phyloP scores from a whole-genome alignment of 2,329 filamentous ascomycete species.

The Rhynchosporium graminicola region DNA sequence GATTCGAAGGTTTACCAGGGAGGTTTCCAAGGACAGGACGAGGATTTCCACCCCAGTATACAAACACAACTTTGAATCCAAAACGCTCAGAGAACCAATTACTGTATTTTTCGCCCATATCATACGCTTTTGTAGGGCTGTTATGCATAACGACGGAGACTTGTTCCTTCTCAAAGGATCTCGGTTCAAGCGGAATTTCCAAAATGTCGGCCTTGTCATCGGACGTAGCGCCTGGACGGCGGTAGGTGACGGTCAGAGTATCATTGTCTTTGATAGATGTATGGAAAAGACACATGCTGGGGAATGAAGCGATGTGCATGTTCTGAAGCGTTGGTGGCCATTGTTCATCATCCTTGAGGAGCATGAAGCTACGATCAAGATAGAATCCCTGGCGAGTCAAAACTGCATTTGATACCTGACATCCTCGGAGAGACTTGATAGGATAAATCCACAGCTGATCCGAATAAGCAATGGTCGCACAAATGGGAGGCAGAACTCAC shows the following conservation, averaged over 20 bases:
- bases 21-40: constrained; percentile 59
- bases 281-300: constrained; percentile 64
- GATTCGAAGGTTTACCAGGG: constrained; percentile 27
- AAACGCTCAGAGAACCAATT: constrained; percentile 69
- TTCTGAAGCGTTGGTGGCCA: constrained; percentile 48
- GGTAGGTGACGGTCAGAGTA: constrained; percentile 47
- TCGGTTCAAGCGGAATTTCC: constrained; percentile 58
- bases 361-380: constrained; percentile 71
- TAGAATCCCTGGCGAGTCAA: constrained; percentile 63
- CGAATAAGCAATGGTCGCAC: constrained; percentile 3
- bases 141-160: constrained; percentile 60
- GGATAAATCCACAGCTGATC: constrained; percentile 69
- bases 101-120: constrained; percentile 62
- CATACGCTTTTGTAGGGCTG: constrained; percentile 59
- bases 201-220: constrained; percentile 41
- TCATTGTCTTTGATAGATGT: constrained; percentile 51
- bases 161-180: constrained; percentile 43
- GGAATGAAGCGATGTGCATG: constrained; percentile 59
- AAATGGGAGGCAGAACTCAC: constrained; percentile 17
- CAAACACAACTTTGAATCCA: constrained; percentile 60
- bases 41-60: constrained; percentile 64
- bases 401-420: constrained; percentile 53
- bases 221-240: constrained; percentile 30
- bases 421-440: constrained; percentile 70
- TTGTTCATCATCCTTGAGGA: constrained; percentile 53